Percentiles rank a stretch among this genome's conserved stretches.
Evolutionary conservation across 2,329 filamentous ascomycete genomes (phyloP).

Genomic region (Botrytis hyacinthi): DNA sequence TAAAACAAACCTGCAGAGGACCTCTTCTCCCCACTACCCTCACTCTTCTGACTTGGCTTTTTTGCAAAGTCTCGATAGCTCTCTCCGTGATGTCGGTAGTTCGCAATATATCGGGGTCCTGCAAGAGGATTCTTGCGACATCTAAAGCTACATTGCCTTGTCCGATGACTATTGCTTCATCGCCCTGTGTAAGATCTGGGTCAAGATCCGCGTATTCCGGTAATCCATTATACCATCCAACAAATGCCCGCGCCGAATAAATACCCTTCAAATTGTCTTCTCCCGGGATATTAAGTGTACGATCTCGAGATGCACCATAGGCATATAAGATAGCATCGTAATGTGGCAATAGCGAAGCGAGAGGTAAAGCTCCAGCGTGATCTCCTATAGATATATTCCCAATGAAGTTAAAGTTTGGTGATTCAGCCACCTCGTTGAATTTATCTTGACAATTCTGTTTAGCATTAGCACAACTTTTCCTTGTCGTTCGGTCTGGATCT

Average conservation of each 20-base stretch:
- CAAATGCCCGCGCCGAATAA: constrained; percentile 86
- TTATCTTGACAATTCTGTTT: constrained; percentile 88
- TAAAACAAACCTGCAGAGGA: constrained; percentile 68
- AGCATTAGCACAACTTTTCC: constrained; percentile 21
- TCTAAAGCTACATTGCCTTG: constrained; percentile 97
- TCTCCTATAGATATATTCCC: constrained; percentile 82
- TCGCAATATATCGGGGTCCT: constrained; percentile 67
- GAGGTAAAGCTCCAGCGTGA: constrained; percentile 53
- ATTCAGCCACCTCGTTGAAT: constrained; percentile 82
- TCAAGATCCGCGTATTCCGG: constrained; percentile 73
- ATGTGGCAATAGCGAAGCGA: constrained; percentile 69
- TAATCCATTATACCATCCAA: constrained; percentile 97
- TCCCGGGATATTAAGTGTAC: constrained; percentile 73
- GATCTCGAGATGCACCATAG: constrained; percentile 87
- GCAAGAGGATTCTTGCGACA: constrained; percentile 82
- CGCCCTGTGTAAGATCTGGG: constrained; percentile 71
- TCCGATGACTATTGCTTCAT: constrained; percentile 84
- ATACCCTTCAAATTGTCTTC: constrained; percentile 72
- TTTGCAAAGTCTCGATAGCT: constrained; percentile 70
- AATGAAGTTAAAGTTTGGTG: constrained; percentile 81
- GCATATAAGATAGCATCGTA: constrained; percentile 93
- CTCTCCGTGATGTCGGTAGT: constrained; percentile 88
- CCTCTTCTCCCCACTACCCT: constrained; percentile 87
- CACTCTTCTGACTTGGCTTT: constrained; percentile 74
- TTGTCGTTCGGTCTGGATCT: constrained; percentile 14